Percentiles rank a stretch among this genome's conserved stretches.
phyloP scores from a whole-genome alignment of 371 early-diverging fungal species.

The Nematocida sp. region DNA sequence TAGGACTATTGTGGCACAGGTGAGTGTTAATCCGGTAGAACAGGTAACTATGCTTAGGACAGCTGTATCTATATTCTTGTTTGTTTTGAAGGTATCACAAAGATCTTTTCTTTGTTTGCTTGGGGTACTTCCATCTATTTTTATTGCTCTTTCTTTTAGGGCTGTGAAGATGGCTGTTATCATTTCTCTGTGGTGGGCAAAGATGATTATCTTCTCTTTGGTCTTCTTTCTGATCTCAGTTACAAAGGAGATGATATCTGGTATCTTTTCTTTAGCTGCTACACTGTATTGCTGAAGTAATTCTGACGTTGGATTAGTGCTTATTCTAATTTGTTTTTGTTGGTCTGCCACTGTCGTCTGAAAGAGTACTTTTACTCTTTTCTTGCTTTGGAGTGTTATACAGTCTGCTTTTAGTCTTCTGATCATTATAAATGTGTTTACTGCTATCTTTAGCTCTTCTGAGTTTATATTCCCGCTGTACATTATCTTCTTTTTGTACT shows the following conservation, averaged over 20 bases:
- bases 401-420: conserved; percentile 67
- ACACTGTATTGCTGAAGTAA: neutral
- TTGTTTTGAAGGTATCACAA: conserved; percentile 64
- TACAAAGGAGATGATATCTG: conserved; percentile 1
- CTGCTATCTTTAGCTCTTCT: conserved; percentile 66
- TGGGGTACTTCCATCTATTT: conserved; percentile 67
- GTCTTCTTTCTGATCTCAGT: conserved; percentile 65
- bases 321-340: neutral
- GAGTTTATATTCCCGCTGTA: conserved; percentile 66
- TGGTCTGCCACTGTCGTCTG: neutral
- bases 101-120: conserved; percentile 54
- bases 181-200: conserved; percentile 67
- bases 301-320: neutral
- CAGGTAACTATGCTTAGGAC: conserved; percentile 67
- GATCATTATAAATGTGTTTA: conserved; percentile 67
- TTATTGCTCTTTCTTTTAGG: conserved; percentile 64
- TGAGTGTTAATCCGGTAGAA: conserved; percentile 68
- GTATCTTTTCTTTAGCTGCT: conserved; percentile 20
- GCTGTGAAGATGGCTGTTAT: conserved; percentile 62
- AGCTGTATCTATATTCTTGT: conserved; percentile 64
- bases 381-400: conserved; percentile 55
- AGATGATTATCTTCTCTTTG: conserved; percentile 63
- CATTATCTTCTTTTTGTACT: neutral
- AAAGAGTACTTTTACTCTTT: conserved; percentile 32
- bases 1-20: conserved; percentile 66